Evolutionary conservation across 768 basidiomycete genomes (phyloP), one percentile per base, ranked within the genome.

Genomic region (Filobasidium floriforme): DNA sequence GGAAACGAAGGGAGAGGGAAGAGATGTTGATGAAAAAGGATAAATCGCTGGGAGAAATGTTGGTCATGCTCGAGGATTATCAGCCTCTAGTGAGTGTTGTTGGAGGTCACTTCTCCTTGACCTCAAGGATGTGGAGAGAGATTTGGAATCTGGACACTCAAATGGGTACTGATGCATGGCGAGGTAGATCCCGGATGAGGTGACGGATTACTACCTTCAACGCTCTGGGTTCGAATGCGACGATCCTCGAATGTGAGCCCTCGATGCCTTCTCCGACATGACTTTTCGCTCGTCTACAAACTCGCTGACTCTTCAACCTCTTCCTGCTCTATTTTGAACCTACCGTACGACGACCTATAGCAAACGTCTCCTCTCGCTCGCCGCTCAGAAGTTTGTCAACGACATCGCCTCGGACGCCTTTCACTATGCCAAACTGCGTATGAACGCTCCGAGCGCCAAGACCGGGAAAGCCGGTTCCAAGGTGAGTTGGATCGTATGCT

Each of bases 371-470:
- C 82, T 99, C 28, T 92, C 94, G 0, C 84, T 98, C 14, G 93
- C 96, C 1, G 92, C 96, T 0, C 96, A 99, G 75, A 97, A 98
- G 75, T 98, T 99, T 76, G 88, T 98, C 52, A 90, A 92, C 7
- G 94, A 98, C 75, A 93, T 99, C 63, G 89, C 94, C 1, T 85
- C 89, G 1, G 96, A 99, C 77, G 92, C 96, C 11, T 98, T 90
- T 80, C 92, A 97, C 75, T 94, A 97, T 79, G 96, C 96, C 9
- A 89, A 94, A 37, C 90, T 98, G 73, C 86, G 96, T n/a, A 65
- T 57, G 54, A 57, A 60, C 18, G 59, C 29, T 37, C 59, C 59
- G 37, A 90, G 41, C 71, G 54, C 29, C 54, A 57, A 57, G 54
- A 57, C 54, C 19, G 89, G 43, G 41, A 66, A 57, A 57, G 54